A percentile compares a stretch with the other conserved stretches of the same genome.
These are phyloP conservation scores for Tetracladium marchalianum DNA, from an alignment of 495 filamentous ascomycete genomes.

Conservation along the genomic window DNA sequence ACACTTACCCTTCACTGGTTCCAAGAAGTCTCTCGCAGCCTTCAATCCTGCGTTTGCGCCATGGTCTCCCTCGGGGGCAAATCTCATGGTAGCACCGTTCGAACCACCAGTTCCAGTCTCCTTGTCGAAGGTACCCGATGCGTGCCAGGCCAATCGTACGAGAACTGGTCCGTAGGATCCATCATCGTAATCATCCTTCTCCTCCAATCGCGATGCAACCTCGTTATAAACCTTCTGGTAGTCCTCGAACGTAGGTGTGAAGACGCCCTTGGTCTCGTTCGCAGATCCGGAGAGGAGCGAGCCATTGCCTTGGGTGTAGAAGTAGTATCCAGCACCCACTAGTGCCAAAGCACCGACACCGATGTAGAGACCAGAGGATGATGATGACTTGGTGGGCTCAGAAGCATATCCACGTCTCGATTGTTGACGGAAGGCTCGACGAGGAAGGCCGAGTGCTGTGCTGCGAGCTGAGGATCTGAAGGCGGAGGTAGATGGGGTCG, in stretches of 20 bases:
- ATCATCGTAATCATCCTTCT: conserved; percentile 93
- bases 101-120: conserved; percentile 84
- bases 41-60: conserved; percentile 91
- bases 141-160: conserved; percentile 79
- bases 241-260: conserved; percentile 71
- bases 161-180: conserved; percentile 91
- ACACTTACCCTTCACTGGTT: conserved; percentile 68
- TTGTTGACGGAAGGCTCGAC: conserved; percentile 52
- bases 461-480: conserved; percentile 34
- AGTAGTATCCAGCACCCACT: conserved; percentile 61
- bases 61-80: conserved; percentile 82
- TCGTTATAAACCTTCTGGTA: conserved; percentile 95
- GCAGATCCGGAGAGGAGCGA: conserved; percentile 26
- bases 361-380: conserved; percentile 40
- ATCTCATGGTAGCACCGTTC: conserved; percentile 98
- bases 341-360: conserved; percentile 43
- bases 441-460: conserved; percentile 36
- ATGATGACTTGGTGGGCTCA: conserved; percentile 40
- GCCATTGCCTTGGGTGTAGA: conserved; percentile 50
- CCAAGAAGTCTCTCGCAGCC: conserved; percentile 81
- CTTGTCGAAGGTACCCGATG: conserved; percentile 81
- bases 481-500: conserved; percentile 14
- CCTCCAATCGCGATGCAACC: conserved; percentile 67
- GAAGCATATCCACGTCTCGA: conserved; percentile 71
- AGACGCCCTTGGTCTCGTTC: conserved; percentile 40